Evolutionary conservation across 2,329 filamentous ascomycete species (phyloP).

Genomic region (Geosmithia flava): DNA sequence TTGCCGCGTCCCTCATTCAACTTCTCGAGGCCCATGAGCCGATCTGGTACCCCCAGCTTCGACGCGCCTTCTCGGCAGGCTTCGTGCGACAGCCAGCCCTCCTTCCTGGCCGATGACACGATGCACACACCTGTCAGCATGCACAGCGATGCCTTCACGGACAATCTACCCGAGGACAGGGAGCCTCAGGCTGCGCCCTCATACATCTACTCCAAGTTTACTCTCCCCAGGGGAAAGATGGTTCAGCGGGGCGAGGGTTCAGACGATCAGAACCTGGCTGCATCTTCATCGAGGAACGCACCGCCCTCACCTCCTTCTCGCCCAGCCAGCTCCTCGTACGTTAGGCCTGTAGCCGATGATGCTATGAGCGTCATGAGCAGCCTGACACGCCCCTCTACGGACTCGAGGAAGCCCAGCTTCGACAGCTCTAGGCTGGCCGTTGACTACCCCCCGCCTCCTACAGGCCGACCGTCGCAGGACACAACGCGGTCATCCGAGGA

Average conservation of each 20-base stretch:
- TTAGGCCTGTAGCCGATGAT: conserved; percentile 23
- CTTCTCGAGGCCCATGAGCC: conserved; percentile 83
- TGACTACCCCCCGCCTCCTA: conserved; percentile 28
- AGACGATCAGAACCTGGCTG: conserved; percentile 32
- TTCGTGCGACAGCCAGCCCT: conserved; percentile 56
- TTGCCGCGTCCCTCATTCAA: conserved; percentile 73
- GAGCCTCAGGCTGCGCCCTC: conserved; percentile 46
- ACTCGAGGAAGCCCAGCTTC: conserved; percentile 36
- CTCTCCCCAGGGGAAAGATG: conserved; percentile 69
- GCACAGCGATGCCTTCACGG: conserved; percentile 55
- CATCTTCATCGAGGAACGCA: conserved; percentile 52
- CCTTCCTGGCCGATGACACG: conserved; percentile 51
- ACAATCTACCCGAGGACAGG: conserved; percentile 32
- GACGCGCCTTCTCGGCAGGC: conserved; percentile 45
- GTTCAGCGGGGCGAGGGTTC: conserved; percentile 56
- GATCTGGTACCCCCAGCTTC: conserved; percentile 47
- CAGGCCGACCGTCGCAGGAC: conserved; percentile 32
- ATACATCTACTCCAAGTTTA: conserved; percentile 79
- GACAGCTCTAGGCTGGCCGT: conserved; percentile 26
- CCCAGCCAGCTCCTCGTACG: conserved; percentile 45
- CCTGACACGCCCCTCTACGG: conserved; percentile 31
- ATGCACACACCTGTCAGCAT: conserved; percentile 61
- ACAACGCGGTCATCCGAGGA: conserved; percentile 34
- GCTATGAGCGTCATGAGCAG: conserved; percentile 14
- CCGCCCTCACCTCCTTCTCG: conserved; percentile 51